Evolutionary conservation across 1,139 yeast species (phyloP).

Genomic region (Geotrichum citri-aurantii): DNA sequence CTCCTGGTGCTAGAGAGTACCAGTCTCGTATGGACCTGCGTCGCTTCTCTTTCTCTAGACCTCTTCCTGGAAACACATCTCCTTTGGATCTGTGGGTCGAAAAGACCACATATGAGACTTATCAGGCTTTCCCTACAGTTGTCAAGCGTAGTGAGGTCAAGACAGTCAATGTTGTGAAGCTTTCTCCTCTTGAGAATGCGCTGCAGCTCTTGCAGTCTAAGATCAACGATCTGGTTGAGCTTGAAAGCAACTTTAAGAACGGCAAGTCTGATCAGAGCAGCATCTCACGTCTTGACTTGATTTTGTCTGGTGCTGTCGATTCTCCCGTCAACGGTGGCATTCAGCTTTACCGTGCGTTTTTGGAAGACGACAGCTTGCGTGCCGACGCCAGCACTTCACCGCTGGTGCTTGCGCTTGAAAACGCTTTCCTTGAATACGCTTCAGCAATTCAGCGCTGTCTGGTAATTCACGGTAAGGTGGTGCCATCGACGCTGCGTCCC

Average conservation of each 20-base stretch:
- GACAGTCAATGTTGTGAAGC: slow-evolving; percentile 45
- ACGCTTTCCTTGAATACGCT: slow-evolving; percentile 67
- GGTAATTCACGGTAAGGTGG: slow-evolving; percentile 59
- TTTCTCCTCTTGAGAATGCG: slow-evolving; percentile 87
- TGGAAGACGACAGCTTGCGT: slow-evolving; percentile 40
- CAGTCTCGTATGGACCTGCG: slow-evolving; percentile 53
- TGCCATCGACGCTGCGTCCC: slow-evolving; percentile 51
- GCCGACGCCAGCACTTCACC: slow-evolving; percentile 38
- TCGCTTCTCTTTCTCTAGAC: slow-evolving; percentile 62
- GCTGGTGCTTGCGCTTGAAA: slow-evolving; percentile 48
- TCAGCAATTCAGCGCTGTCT: slow-evolving; percentile 61
- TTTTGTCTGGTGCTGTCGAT: slow-evolving; percentile 81
- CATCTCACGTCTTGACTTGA: slow-evolving; percentile 58
- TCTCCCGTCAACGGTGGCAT: slow-evolving; percentile 93
- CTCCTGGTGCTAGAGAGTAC: slow-evolving; percentile 32
- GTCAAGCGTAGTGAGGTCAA: slow-evolving; percentile 79
- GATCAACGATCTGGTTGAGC: slow-evolving; percentile 64
- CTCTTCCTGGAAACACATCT: slow-evolving; percentile 69
- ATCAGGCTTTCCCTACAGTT: slow-evolving; percentile 76
- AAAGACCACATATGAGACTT: slow-evolving; percentile 73
- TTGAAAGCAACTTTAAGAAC: slow-evolving; percentile 58
- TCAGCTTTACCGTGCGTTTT: slow-evolving; percentile 71
- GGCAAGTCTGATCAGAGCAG: slow-evolving; percentile 47
- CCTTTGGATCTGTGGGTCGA: slow-evolving; percentile 84
- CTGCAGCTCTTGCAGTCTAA: slow-evolving; percentile 59